phyloP scores from a whole-genome alignment of 2,329 filamentous ascomycete genomes.

The Thermothelomyces thermophilus region DNA sequence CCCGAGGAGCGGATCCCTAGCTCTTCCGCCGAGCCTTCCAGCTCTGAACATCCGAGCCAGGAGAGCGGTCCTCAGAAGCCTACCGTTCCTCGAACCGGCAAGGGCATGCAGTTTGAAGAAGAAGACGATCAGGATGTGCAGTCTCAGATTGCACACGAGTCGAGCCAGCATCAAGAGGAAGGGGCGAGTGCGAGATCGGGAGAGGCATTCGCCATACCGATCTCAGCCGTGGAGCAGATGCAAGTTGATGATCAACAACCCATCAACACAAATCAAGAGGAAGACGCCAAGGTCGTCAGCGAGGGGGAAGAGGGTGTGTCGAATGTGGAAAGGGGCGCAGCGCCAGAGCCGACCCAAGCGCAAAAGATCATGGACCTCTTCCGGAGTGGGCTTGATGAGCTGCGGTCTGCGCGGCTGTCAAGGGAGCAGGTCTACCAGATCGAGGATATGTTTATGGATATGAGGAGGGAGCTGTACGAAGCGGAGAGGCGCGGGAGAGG shows the following conservation, averaged over 20 bases:
- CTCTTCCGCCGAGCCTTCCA: slow-evolving; percentile 12
- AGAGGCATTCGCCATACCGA: neutral
- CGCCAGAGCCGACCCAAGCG: slow-evolving; percentile 7
- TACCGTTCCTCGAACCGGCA: too few relatives aligned
- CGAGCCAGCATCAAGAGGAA: slow-evolving; percentile 16
- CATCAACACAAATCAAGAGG: neutral
- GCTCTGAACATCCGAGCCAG: neutral
- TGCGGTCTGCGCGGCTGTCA: slow-evolving; percentile 54
- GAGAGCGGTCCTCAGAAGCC: neutral
- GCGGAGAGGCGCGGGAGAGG: slow-evolving; percentile 55
- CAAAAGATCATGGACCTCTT: slow-evolving; percentile 44
- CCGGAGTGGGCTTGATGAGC: slow-evolving; percentile 49
- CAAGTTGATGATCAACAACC: slow-evolving; percentile 8
- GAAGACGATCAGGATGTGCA: too few relatives aligned
- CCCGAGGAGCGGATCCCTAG: slow-evolving; percentile 12
- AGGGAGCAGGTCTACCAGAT: slow-evolving; percentile 61
- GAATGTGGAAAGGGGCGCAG: neutral
- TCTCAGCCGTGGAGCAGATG: slow-evolving; percentile 8
- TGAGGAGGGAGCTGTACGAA: slow-evolving; percentile 66
- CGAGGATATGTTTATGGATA: slow-evolving; percentile 73
- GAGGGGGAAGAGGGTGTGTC: neutral
- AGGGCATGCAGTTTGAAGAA: too few relatives aligned
- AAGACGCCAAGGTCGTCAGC: neutral
- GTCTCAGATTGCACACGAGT: slow-evolving; percentile 27
- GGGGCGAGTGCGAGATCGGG: neutral